These are phyloP conservation scores for Naganishia cerealis DNA, from an alignment of 1,284 basidiomycete genomes.

Conservation along the genomic window DNA sequence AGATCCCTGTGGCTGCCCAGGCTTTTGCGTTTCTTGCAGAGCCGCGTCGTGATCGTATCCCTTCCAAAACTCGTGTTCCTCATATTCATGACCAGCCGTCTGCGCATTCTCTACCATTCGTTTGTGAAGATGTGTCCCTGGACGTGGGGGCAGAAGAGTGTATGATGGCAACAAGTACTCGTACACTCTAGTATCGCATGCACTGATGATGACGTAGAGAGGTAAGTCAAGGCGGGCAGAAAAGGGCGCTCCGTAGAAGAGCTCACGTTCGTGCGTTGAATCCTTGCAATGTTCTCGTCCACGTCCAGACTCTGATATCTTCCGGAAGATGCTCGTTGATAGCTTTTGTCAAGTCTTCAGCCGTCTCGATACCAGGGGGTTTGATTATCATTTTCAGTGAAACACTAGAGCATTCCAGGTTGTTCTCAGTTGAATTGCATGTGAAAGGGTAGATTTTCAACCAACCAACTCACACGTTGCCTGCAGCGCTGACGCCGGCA, in stretches of 20 bases:
- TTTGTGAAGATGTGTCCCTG: constrained; percentile 65
- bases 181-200: constrained; percentile 91
- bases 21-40: background rate
- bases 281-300: constrained; percentile 81
- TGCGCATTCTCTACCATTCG: constrained; percentile 50
- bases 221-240: background rate
- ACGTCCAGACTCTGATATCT: constrained; percentile 89
- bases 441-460: constrained; percentile 50
- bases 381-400: constrained; percentile 83
- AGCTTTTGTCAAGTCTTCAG: constrained; percentile 61
- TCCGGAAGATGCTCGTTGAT: constrained; percentile 84
- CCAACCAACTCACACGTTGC: constrained; percentile 62
- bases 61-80: constrained; percentile 59
- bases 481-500: constrained; percentile 94
- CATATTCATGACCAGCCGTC: constrained; percentile 10
- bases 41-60: constrained; percentile 18
- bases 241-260: background rate
- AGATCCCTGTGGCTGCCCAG: background rate
- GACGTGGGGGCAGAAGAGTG: constrained; percentile 85
- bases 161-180: constrained; percentile 96
- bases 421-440: constrained; percentile 9
- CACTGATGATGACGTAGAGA: constrained; percentile 56
- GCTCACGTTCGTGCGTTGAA: constrained; percentile 86
- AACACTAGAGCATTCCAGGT: constrained; percentile 52
- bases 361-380: constrained; percentile 68